phyloP scores from a whole-genome alignment of 306 rosid genomes.

The Prunus salicina region DNA sequence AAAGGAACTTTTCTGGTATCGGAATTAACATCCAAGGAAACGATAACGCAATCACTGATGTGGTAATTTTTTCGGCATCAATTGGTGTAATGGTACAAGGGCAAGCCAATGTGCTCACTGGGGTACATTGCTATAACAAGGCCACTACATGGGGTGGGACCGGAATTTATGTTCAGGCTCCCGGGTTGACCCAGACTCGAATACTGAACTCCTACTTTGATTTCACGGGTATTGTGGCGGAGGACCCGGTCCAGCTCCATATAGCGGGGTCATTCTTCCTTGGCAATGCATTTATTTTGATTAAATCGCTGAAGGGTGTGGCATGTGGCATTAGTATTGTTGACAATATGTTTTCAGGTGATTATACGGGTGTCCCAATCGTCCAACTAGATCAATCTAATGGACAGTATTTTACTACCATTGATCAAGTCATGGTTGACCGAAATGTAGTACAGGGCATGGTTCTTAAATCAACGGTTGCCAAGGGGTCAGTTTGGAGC shows the following conservation, averaged over 20 bases:
- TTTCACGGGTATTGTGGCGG: constrained; percentile 39
- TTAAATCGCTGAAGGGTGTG: constrained; percentile 36
- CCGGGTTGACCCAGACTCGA: constrained; percentile 43
- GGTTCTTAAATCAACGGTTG: constrained; percentile 37
- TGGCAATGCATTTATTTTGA: constrained; percentile 33
- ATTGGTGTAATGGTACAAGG: constrained; percentile 38
- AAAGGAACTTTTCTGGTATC: constrained; percentile 33
- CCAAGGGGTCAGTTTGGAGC: constrained; percentile 22
- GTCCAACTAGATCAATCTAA: constrained; percentile 34
- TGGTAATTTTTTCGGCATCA: constrained; percentile 38
- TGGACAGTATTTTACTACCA: constrained; percentile 16
- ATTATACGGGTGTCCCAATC: constrained; percentile 30
- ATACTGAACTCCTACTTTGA: constrained; percentile 36
- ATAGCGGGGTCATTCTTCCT: constrained; percentile 36
- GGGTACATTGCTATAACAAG: constrained; percentile 46
- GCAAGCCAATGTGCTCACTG: constrained; percentile 38
- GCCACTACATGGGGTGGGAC: constrained; percentile 37
- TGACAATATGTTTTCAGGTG: constrained; percentile 44
- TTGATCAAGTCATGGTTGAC: constrained; percentile 38
- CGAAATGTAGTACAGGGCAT: constrained; percentile 37
- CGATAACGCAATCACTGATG: constrained; percentile 33
- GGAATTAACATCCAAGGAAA: constrained; percentile 40
- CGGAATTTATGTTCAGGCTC: constrained; percentile 31
- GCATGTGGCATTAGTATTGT: constrained; percentile 26
- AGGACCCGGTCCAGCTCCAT: constrained; percentile 44